Base-by-base conservation (phyloP, 805 yeast genomes). In the Saturnispora saitoi region DNA sequence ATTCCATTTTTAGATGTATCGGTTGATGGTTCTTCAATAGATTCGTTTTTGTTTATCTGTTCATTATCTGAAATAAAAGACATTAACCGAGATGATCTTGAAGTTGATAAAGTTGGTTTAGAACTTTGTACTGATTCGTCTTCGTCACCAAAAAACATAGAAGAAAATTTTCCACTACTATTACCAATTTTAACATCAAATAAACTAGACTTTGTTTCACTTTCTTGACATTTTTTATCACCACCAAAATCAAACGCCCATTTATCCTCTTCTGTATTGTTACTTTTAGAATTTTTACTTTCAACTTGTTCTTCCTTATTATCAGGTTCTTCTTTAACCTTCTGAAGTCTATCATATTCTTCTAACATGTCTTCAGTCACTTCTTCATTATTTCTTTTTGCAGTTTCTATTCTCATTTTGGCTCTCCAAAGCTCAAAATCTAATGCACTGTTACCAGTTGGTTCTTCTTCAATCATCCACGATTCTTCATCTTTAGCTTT, bases 351-450 rank as follows among this genome's bases (percentile, higher is more conserved):
- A 6, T 20, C 32, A 24, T 26, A 42, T 12, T 29, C 42, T 19
- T 45, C 48, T 22, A 41, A 30, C 24, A 49, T 40, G 14, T 58
- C 56, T 30, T 57, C 60, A 12, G 63, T 57, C 20, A 66, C 61
- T 8, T 52, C 57, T 43, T 71, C 76, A 4, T 77, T 78, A 43
- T 72, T 70, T 54, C 70, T 67, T 51, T 66, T 69, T 32, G 70
- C 69, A 36, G 77, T 78, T 56, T 76, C 77, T 43, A 70, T 61
- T 51, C 70, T 70, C 81, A 76, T 74, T 51, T 68, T 69, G 43
- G 71, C 61, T 59, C 77, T 76, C 83, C 83, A 78, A 51, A 67
- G 70, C 57, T 78, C 84, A 55, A 78, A 78, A 52, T 78, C 83
- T 47, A 74, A 73, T 3, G 75, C 75, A 0, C 81, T 72, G 47